Percentiles rank a stretch among this genome's conserved stretches.
Conservation (phyloP, 1,284 basidiomycete genomes). For the Phenoliferia sp. region DNA sequence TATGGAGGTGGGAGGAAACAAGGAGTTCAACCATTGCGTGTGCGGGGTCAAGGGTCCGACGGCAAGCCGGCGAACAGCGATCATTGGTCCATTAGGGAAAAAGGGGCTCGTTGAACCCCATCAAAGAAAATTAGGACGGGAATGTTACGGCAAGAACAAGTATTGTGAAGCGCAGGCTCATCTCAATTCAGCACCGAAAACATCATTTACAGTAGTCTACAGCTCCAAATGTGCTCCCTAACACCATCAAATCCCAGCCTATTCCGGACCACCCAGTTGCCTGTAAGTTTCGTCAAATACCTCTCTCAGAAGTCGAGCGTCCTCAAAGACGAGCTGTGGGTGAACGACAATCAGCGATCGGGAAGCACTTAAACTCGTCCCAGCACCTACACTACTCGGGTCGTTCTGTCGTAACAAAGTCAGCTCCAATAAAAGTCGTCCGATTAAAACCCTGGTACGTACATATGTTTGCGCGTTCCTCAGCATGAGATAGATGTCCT, state of each 20-base stretch:
- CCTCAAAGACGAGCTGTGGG: conserved; percentile 71
- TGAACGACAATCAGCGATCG: conserved; percentile 51
- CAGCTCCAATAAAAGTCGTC: neutral
- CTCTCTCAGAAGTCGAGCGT: conserved; percentile 84
- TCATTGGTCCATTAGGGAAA: too few species aligned
- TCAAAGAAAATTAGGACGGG: too few species aligned
- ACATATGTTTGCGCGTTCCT: conserved; percentile 80
- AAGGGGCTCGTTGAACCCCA: too few species aligned
- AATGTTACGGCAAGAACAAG: too few species aligned
- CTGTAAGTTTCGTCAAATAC: conserved; percentile 1
- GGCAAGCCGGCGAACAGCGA: too few species aligned
- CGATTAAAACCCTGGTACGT: neutral
- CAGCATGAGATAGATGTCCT: conserved; percentile 86
- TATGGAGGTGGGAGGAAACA: too few species aligned
- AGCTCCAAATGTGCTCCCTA: too few species aligned
- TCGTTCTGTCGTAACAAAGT: conserved; percentile 18
- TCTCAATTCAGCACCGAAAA: too few species aligned
- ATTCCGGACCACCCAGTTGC: neutral
- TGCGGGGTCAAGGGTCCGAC: too few species aligned
- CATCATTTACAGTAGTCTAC: too few species aligned
- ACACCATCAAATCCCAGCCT: neutral
- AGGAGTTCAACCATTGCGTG: too few species aligned
- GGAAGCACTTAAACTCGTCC: conserved; percentile 25
- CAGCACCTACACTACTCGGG: conserved; percentile 21
- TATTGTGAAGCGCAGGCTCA: too few species aligned